Base-by-base conservation (phyloP, 345 rosid genomes). In the Corymbia maculata region DNA sequence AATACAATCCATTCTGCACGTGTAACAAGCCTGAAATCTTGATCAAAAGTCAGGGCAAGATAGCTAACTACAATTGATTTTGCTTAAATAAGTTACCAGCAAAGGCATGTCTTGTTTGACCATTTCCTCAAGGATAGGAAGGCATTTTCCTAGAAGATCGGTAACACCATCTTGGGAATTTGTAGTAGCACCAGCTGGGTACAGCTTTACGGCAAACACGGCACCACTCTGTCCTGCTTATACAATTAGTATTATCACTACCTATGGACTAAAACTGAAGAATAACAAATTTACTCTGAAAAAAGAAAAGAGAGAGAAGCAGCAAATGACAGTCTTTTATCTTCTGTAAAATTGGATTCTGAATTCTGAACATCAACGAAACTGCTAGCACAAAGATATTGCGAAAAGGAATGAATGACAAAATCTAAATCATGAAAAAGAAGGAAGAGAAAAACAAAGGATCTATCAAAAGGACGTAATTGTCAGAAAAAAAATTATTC, bases 161-260 rank as follows among this genome's bases (percentile, higher is more conserved):
- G 98, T 97, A 79, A 98, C 99, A 86, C 99, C 99, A 88, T 97
- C 98, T 93, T 98, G 98, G 86, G 99, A 97, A 89, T 98, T 98
- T 51, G 99, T 95, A 30, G 99, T 96, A 55, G 99, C 99, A 28
- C 99, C 98, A 22, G 98, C 99, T 90, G 99, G 99, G 89, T 98
- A 98, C 90, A 97, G 86, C 94, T 98, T 98, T 87, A 98, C 99
- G 85, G 96, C 99, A 94, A 92, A 95, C 91, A 97, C 96, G 85
- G 94, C 93, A 44, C 99, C 98, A 88, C 98, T 95, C 86, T 87
- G 92, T 91, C 94, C 99, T 98, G 93, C 82, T 88, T 88, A 89
- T 49, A 50, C 13, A 86, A 92, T 87, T 66, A 22, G 47, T 13
- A 44, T 36, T 24, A 47, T 53, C 86, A 52, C 15, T 53, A 21